These are phyloP conservation scores for Diaporthe citriasiana DNA, from an alignment of 2,329 filamentous ascomycete species.

Conservation along the genomic window DNA sequence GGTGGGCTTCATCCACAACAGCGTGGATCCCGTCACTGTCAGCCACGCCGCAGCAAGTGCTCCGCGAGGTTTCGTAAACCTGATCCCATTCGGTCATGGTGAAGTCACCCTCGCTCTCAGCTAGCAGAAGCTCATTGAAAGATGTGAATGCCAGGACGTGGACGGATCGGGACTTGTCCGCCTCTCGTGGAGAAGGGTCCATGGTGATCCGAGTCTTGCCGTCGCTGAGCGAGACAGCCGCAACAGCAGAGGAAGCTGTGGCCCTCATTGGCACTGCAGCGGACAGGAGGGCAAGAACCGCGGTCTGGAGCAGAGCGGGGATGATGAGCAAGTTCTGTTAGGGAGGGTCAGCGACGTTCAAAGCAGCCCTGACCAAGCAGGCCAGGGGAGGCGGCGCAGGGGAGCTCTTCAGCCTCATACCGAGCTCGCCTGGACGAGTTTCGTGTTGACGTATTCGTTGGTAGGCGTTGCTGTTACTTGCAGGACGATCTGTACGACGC, in stretches of 20 bases:
- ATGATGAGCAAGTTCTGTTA: slow-evolving; percentile 82
- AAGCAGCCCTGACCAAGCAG: slow-evolving; percentile 14
- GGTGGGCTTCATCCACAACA: slow-evolving; percentile 59
- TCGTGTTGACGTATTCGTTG: slow-evolving; percentile 74
- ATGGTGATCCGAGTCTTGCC: slow-evolving; percentile 59
- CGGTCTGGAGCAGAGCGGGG: slow-evolving; percentile 85
- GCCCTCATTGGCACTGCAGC: slow-evolving; percentile 85
- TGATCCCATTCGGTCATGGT: slow-evolving; percentile 81
- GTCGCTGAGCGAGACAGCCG: slow-evolving; percentile 62
- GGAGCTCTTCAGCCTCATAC: slow-evolving; percentile 58
- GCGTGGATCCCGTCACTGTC: slow-evolving; percentile 55
- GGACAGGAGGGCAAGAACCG: slow-evolving; percentile 83
- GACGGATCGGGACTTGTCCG: slow-evolving; percentile 75
- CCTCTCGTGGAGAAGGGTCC: slow-evolving; percentile 74
- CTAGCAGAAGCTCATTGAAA: slow-evolving; percentile 78
- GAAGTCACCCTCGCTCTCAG: slow-evolving; percentile 87
- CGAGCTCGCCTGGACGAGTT: slow-evolving; percentile 70
- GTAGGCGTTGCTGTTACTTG: slow-evolving; percentile 80
- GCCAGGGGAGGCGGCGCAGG: slow-evolving; percentile 18
- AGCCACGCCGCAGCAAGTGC: slow-evolving; percentile 70
- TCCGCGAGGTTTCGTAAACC: slow-evolving; percentile 74
- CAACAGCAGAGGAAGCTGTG: slow-evolving; percentile 76
- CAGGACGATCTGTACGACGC: slow-evolving; percentile 84
- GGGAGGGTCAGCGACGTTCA: slow-evolving; percentile 45
- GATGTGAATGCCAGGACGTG: slow-evolving; percentile 91